Base-by-base conservation (phyloP, 2,329 filamentous ascomycete species). In the Colletotrichum acutatum region DNA sequence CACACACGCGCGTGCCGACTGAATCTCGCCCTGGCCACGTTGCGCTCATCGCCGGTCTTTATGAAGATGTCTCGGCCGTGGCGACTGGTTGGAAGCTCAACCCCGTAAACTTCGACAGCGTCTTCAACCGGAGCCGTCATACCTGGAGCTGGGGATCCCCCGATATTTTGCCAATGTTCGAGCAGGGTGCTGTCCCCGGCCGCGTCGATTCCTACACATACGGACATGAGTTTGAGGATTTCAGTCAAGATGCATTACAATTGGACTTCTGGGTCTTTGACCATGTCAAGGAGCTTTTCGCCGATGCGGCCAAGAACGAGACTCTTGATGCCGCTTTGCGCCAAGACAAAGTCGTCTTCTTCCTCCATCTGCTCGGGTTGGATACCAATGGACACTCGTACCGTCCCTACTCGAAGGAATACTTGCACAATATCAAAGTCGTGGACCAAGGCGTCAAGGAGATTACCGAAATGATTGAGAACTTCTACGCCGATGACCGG, bases 61-160 rank as follows among this genome's bases (percentile, higher is more conserved):
- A 99, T 81, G 97, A 99, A 83, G 97, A 99, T 86, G 97, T 99
- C 1, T 98, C 97, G 42, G 94, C 97, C 2, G 97, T 99, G 24
- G 97, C 94, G 34, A 99, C 97, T 1, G 97, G 97, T 19, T 99
- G 97, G 97, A 98, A 99, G 84, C 86, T 98, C 77, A 99, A 99
- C 80, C 97, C 97, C 0, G 97, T 99, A 79, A 94, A 98, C 80
- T 99, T 99, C 79, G 97, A 99, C 84, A 98, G 96, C 79, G 95
- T 99, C 12, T 99, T 99, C 89, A 99, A 99, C 82, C 91, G 94
- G 75, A 98, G 96, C 80, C 89, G 93, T 58, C 97, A 99, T 84
- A 99, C 97, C 8, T 99, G 97, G 97, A 98, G 95, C 82, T 99
- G 97, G 97, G 97, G 97, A 2, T 98, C 95, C 79, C 97, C 97